Percentiles rank a stretch among this genome's conserved stretches.
Conservation (phyloP, 2,329 filamentous ascomycete genomes). For the Pseudopyricularia javanii region DNA sequence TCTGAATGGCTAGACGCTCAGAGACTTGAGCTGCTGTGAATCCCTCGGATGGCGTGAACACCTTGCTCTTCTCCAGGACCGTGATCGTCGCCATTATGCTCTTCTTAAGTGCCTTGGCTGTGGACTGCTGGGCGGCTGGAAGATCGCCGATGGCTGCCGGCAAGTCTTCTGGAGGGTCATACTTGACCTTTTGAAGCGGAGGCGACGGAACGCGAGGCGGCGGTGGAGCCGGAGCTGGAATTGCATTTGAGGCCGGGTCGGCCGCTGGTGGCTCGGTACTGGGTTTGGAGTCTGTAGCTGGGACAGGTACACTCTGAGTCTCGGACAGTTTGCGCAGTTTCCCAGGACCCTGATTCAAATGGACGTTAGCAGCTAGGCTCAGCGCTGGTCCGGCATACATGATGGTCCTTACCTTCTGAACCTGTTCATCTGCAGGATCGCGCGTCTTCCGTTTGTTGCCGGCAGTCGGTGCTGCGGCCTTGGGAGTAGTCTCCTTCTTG, state of each 20-base stretch:
- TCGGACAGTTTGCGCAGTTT: slow-evolving; percentile 46
- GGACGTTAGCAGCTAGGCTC: background rate
- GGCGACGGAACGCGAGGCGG: slow-evolving; percentile 7
- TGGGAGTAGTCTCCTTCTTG: background rate
- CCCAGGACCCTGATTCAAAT: slow-evolving; percentile 20
- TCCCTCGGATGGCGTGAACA: slow-evolving; percentile 50
- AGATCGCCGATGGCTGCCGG: slow-evolving; percentile 40
- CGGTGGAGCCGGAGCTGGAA: slow-evolving; percentile 3
- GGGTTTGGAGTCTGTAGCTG: background rate
- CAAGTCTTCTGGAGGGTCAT: slow-evolving; percentile 38
- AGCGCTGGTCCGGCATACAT: slow-evolving; percentile 2
- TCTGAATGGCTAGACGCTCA: slow-evolving; percentile 60
- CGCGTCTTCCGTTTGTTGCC: slow-evolving; percentile 41
- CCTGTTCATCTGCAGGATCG: slow-evolving; percentile 42
- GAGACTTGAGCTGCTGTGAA: slow-evolving; percentile 52
- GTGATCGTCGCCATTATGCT: slow-evolving; percentile 54
- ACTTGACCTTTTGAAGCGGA: slow-evolving; percentile 16
- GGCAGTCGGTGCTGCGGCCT: background rate
- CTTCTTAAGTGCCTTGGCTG: slow-evolving; percentile 59
- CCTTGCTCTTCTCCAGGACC: slow-evolving; percentile 52
- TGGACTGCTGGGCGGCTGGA: slow-evolving; percentile 50
- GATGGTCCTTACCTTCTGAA: slow-evolving; percentile 29
- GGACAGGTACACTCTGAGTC: slow-evolving; percentile 23
- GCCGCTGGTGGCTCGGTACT: background rate
- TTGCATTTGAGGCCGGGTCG: background rate